Base-by-base conservation (phyloP, 2,329 filamentous ascomycete genomes). In the Didymella arachidicola region DNA sequence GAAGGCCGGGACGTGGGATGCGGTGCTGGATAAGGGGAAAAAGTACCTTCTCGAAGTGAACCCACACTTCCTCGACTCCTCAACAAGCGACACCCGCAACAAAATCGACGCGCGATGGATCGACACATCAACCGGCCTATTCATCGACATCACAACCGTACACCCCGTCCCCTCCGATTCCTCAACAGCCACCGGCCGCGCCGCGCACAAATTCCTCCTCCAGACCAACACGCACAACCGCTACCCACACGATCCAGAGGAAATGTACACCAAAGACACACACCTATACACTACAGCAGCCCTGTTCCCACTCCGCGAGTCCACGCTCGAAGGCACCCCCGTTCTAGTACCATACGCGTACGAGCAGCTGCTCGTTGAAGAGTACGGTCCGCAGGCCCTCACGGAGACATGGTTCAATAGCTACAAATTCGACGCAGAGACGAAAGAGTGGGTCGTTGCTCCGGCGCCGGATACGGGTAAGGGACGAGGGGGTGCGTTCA, bases 61-160 rank as follows among this genome's bases (percentile, higher is more conserved):
- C 59, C 85, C 85, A 10, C 76, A 85, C 63, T 86, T 81, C 65
- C 72, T 72, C 4, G 79, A 82, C 56, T 74, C 77, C 22, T 78
- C 76, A 2, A 79, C 72, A 0, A 51, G 41, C 2, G 86, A 87
- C 63, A 72, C 54, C 12, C 64, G 80, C 47, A 88, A 88, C 60
- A 78, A 83, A 30, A 87, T 88, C 53, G 85, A 88, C 66, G 85
- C 82, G 10, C 78, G 86, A 22, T 88, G 84, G 84, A 86, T 87
- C 60, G 85, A 87, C 66, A 86, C 78, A 19, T 76, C 80, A 0
- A 86, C 82, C 0, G 86, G 86, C 0, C 71, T 87, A 0, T 88
- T 86, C 65, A 86, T 88, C 64, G 86, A 88, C 67, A 86, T 88
- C 59, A 87, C 85, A 0, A 82, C 84, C 6, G 76, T 87, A 5